A percentile compares a stretch with the other conserved stretches of the same genome.
phyloP scores from a whole-genome alignment of 176 grass and related monocot species.

The Ananas comosus region DNA sequence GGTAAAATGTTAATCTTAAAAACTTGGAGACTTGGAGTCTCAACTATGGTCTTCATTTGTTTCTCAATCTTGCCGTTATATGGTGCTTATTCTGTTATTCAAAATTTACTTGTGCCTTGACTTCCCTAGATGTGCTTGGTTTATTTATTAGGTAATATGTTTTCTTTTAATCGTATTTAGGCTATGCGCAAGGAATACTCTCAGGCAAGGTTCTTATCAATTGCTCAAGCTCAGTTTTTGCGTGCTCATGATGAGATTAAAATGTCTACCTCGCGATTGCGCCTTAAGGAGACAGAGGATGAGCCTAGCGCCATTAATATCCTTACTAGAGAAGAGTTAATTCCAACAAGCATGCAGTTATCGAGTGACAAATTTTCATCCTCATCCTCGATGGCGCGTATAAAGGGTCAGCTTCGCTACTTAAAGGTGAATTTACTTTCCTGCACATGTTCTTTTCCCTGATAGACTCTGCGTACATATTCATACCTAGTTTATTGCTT shows the following conservation, averaged over 20 bases:
- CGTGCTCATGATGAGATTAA: constrained; percentile 88
- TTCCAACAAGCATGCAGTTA: constrained; percentile 68
- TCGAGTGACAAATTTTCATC: constrained; percentile 75
- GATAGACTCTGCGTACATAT: neutral
- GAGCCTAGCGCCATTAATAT: constrained; percentile 59
- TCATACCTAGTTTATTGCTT: neutral
- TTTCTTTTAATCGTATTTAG: constrained; percentile 35
- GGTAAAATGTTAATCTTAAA: too few relatives aligned
- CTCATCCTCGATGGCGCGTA: constrained; percentile 56
- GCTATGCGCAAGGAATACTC: constrained; percentile 90
- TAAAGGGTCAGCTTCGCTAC: constrained; percentile 84
- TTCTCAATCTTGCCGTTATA: too few relatives aligned
- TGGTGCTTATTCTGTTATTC: too few relatives aligned
- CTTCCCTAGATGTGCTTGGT: neutral
- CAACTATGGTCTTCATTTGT: too few relatives aligned
- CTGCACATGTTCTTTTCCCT: neutral
- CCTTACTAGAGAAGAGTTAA: constrained; percentile 62
- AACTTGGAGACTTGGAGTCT: too few relatives aligned
- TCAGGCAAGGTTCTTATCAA: constrained; percentile 76
- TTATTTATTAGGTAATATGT: constrained; percentile 7
- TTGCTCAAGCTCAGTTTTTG: constrained; percentile 66
- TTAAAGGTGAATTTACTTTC: constrained; percentile 48
- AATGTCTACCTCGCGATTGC: constrained; percentile 75
- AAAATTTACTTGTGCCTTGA: too few relatives aligned
- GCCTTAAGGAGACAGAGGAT: constrained; percentile 67